Conservation (phyloP, 2,329 filamentous ascomycete genomes). For the Pseudohalonectria lignicola region DNA sequence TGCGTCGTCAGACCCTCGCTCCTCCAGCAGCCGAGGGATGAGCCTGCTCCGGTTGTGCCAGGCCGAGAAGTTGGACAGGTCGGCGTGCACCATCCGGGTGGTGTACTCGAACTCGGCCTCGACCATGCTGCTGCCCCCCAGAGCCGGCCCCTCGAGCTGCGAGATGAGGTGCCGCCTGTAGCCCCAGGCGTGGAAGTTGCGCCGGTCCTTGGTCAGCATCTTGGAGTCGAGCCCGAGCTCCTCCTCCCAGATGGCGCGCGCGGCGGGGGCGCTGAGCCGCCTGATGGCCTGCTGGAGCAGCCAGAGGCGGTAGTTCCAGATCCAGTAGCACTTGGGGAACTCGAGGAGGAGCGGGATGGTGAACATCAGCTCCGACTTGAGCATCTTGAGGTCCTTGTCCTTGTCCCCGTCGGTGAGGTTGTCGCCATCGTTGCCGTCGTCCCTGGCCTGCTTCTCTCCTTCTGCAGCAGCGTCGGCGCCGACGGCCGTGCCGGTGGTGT, state of each 20-base stretch:
- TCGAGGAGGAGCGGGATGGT: slow-evolving; percentile 74
- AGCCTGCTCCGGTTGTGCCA: slow-evolving; percentile 88
- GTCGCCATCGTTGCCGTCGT: slow-evolving; percentile 3
- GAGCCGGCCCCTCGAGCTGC: slow-evolving; percentile 52
- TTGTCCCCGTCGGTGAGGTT: slow-evolving; percentile 8
- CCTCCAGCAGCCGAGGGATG: slow-evolving; percentile 63
- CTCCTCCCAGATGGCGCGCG: slow-evolving; percentile 65
- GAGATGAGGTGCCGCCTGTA: slow-evolving; percentile 73
- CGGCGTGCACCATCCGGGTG: slow-evolving; percentile 71
- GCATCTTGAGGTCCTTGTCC: slow-evolving; percentile 31
- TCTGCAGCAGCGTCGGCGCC: slow-evolving; percentile 22
- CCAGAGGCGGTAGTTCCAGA: slow-evolving; percentile 95
- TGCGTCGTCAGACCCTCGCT: slow-evolving; percentile 52
- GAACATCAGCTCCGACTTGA: slow-evolving; percentile 69
- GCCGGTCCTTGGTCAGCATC: slow-evolving; percentile 76
- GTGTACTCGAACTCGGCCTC: slow-evolving; percentile 84
- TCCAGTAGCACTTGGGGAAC: slow-evolving; percentile 97
- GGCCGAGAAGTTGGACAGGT: slow-evolving; percentile 91
- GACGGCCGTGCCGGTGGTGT: slow-evolving; percentile 11
- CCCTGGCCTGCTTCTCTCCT: not conserved
- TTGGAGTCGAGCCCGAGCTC: slow-evolving; percentile 76
- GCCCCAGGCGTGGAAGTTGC: slow-evolving; percentile 96
- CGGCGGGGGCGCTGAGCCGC: slow-evolving; percentile 42
- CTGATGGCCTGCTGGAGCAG: slow-evolving; percentile 61
- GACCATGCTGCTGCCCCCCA: slow-evolving; percentile 48